Evolutionary conservation across 2,329 filamentous ascomycete species (phyloP).

Genomic region (Ophiostoma himal-ulmi): DNA sequence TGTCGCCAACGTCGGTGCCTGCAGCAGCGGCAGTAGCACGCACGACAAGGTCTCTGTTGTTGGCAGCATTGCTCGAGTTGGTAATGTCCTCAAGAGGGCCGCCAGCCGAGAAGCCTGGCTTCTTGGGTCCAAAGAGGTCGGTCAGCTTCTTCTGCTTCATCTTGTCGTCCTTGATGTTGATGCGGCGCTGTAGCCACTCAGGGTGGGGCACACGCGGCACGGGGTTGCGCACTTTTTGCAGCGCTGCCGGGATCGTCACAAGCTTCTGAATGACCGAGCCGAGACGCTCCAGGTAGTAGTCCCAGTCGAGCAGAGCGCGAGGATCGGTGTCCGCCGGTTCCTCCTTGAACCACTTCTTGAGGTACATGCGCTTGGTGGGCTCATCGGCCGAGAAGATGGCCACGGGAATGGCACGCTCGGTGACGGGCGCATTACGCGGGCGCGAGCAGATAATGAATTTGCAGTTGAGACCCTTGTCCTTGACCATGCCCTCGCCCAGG

Average conservation of each 20-base stretch:
- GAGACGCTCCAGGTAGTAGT: constrained; percentile 92
- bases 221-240: constrained; percentile 92
- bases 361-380: constrained; percentile 76
- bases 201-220: constrained; percentile 90
- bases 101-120: not conserved
- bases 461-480: constrained; percentile 98
- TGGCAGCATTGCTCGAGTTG: constrained; percentile 44
- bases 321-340: constrained; percentile 89
- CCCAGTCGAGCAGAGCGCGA: constrained; percentile 85
- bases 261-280: constrained; percentile 98
- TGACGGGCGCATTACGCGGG: constrained; percentile 85
- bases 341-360: constrained; percentile 93
- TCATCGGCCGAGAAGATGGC: constrained; percentile 96
- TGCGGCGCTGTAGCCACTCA: constrained; percentile 90
- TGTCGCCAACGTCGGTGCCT: constrained; percentile 44
- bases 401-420: constrained; percentile 87
- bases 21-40: constrained; percentile 32
- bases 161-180: constrained; percentile 92
- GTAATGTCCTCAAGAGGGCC: constrained; percentile 66
- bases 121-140: constrained; percentile 64
- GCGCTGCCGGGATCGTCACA: constrained; percentile 93
- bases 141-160: constrained; percentile 99
- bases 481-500: constrained; percentile 95
- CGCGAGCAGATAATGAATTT: constrained; percentile 96
- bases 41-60: constrained; percentile 32